Conservation (phyloP, 1,284 basidiomycete genomes). For the Pulveroboletus sp. region DNA sequence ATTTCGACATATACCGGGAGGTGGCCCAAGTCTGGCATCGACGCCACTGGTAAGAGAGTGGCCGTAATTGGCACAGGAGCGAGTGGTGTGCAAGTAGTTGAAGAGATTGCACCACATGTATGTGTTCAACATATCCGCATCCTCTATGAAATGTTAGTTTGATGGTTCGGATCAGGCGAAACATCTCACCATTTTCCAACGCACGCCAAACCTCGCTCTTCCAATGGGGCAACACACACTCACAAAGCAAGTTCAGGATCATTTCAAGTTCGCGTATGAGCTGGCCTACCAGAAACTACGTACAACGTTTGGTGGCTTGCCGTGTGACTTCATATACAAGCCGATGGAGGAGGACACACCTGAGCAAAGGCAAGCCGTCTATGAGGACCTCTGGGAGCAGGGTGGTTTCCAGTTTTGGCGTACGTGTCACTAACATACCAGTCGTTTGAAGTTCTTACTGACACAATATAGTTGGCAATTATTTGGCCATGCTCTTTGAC, state of each 20-base stretch:
- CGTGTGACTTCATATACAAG: no score
- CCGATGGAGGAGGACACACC: no score
- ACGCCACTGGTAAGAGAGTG: no score
- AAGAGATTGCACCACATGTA: no score
- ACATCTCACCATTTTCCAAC: neutral
- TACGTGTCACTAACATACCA: neutral
- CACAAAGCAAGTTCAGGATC: neutral
- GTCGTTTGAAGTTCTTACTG: no score
- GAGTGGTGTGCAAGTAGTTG: no score
- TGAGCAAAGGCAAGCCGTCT: neutral
- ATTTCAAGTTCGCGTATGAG: neutral
- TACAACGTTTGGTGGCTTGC: neutral
- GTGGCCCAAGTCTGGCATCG: no score
- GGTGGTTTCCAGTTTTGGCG: neutral
- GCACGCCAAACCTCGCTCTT: neutral
- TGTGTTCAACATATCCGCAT: no score
- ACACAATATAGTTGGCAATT: neutral
- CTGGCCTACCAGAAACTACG: neutral
- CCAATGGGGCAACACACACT: neutral
- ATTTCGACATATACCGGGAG: no score
- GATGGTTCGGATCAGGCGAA: neutral
- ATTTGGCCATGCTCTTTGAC: neutral
- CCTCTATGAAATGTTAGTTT: no score
- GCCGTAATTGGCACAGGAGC: no score
- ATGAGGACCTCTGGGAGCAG: neutral